Percentiles rank a stretch among this genome's conserved stretches.
These are phyloP conservation scores for Podospora australis DNA, from an alignment of 495 filamentous ascomycete genomes.

Conservation along the genomic window DNA sequence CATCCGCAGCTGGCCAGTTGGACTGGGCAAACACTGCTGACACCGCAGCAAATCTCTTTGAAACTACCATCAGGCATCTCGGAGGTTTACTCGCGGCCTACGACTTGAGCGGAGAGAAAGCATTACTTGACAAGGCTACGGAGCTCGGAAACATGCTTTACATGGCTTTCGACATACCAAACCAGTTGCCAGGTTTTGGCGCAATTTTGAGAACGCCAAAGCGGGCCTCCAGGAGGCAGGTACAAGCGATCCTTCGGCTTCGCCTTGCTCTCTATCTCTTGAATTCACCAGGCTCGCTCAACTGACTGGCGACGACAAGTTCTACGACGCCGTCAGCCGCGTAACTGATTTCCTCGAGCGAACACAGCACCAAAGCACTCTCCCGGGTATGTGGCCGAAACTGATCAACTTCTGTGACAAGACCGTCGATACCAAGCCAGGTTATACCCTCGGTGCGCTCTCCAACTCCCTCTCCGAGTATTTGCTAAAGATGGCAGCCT, in stretches of 20 bases:
- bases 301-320: constrained; percentile 70
- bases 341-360: constrained; percentile 70
- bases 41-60: constrained; percentile 59
- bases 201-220: constrained; percentile 49
- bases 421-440: constrained; percentile 22
- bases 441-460: constrained; percentile 63
- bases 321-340: constrained; percentile 77
- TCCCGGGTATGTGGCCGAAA: constrained; percentile 80
- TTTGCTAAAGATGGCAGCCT: constrained; percentile 60
- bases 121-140: constrained; percentile 70
- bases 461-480: constrained; percentile 88
- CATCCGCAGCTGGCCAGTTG: constrained; percentile 56
- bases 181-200: constrained; percentile 76
- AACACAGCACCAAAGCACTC: constrained; percentile 56
- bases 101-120: constrained; percentile 55
- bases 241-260: constrained; percentile 43
- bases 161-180: constrained; percentile 81
- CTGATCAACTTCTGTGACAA: constrained; percentile 47
- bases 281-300: constrained; percentile 85
- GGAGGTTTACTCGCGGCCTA: constrained; percentile 70
- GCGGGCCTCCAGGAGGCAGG: constrained; percentile 50
- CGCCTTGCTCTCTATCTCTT: constrained; percentile 68
- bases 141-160: constrained; percentile 78
- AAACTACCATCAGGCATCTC: constrained; percentile 73
- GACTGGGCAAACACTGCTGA: constrained; percentile 67